phyloP scores from a whole-genome alignment of 202 grass and related monocot species.

The Miscanthus sacchariflorus region DNA sequence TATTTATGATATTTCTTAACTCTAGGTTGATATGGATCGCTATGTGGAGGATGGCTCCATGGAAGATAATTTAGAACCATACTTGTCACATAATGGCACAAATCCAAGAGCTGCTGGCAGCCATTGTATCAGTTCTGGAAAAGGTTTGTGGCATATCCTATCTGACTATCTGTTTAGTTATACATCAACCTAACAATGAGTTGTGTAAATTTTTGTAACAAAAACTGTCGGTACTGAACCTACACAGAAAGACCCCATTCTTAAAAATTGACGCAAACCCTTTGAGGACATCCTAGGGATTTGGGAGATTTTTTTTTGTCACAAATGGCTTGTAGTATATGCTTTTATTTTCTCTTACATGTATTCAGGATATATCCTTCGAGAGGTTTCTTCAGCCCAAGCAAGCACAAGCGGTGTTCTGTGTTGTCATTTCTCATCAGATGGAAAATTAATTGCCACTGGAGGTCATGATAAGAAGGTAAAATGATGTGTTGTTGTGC shows the following conservation, averaged over 20 bases:
- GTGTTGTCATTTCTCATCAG: constrained; percentile 95
- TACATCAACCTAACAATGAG: constrained; percentile 7
- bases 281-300: constrained; percentile 12
- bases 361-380: constrained; percentile 58
- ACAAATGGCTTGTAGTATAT: neutral
- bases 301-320: neutral
- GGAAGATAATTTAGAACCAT: constrained; percentile 70
- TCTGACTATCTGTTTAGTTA: constrained; percentile 18
- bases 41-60: constrained; percentile 69
- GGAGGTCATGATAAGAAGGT: constrained; percentile 98
- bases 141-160: constrained; percentile 54
- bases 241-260: neutral
- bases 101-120: constrained; percentile 56
- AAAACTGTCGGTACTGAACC: neutral
- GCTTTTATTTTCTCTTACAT: constrained; percentile 30
- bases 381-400: constrained; percentile 59
- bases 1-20: constrained; percentile 22
- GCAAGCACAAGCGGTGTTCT: constrained; percentile 67
- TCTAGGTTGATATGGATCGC: constrained; percentile 66
- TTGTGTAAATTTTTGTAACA: neutral
- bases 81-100: constrained; percentile 55
- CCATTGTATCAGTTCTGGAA: constrained; percentile 50
- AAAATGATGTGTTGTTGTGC: constrained; percentile 17
- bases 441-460: constrained; percentile 89
- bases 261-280: too few relatives aligned